A percentile compares a stretch with the other conserved stretches of the same genome.
phyloP scores from a whole-genome alignment of 805 yeast genomes.

The Ogataea paraovalis region DNA sequence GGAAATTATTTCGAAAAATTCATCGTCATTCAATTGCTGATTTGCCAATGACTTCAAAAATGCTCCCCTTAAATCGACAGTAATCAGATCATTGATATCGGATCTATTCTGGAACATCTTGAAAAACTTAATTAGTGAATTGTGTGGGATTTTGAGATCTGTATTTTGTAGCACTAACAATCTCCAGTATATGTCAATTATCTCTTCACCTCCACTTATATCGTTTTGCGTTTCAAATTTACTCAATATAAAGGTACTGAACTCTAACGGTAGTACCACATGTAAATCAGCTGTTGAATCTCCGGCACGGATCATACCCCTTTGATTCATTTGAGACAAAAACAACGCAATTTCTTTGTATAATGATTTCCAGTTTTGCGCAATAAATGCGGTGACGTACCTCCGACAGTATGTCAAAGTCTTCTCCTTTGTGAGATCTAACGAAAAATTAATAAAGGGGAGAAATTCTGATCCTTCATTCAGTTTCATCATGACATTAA shows the following conservation, averaged over 20 bases:
- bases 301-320: conserved; percentile 14
- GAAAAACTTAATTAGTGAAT: conserved; percentile 20
- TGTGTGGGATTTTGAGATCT: conserved; percentile 25
- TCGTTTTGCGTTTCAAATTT: conserved; percentile 18
- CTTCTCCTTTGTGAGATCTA: conserved; percentile 41
- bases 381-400: conserved; percentile 46
- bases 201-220: conserved; percentile 7
- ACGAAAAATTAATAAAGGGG: conserved; percentile 44
- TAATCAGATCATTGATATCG: conserved; percentile 23
- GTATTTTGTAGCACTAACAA: conserved; percentile 38
- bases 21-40: conserved; percentile 18
- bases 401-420: conserved; percentile 41
- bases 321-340: conserved; percentile 34
- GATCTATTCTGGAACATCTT: conserved; percentile 4
- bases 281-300: conserved; percentile 10
- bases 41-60: conserved; percentile 33
- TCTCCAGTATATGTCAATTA: conserved; percentile 49
- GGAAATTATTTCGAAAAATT: conserved; percentile 16
- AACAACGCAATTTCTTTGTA: conserved; percentile 39
- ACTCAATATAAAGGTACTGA: conserved; percentile 28
- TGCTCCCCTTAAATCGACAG: conserved; percentile 41
- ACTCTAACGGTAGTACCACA: conserved; percentile 31
- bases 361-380: conserved; percentile 36
- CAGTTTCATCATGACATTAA: conserved; percentile 36
- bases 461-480: conserved; percentile 37